Conservation (phyloP, 495 filamentous ascomycete species). For the Astrocystis sublimbata region DNA sequence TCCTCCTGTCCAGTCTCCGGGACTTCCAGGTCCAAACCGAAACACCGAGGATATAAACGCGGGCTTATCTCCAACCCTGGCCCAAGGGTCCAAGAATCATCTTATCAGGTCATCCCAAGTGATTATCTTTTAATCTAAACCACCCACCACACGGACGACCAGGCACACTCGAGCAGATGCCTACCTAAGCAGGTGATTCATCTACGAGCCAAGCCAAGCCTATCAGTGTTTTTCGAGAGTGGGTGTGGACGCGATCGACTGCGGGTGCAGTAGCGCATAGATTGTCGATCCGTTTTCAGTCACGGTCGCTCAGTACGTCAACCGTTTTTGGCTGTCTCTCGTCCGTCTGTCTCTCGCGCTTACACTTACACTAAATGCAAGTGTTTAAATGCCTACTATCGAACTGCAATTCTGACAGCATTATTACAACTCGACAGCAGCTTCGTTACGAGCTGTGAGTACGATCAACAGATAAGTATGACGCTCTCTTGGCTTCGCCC, state of each 20-base stretch:
- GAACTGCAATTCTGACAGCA: too few relatives aligned
- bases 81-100: background rate
- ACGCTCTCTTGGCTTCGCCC: too few relatives aligned
- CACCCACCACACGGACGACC: background rate
- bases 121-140: background rate
- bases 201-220: too few relatives aligned
- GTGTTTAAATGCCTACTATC: too few relatives aligned
- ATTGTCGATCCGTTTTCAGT: background rate
- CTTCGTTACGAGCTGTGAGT: too few relatives aligned
- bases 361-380: too few relatives aligned
- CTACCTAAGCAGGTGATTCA: conserved; percentile 3
- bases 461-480: too few relatives aligned
- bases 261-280: background rate
- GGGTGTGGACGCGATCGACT: background rate
- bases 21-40: background rate
- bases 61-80: background rate
- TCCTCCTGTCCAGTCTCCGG: background rate
- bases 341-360: background rate
- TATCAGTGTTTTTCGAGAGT: too few relatives aligned
- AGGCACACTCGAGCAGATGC: background rate
- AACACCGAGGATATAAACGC: background rate
- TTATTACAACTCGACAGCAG: too few relatives aligned
- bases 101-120: background rate
- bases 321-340: background rate
- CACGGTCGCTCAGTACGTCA: background rate